Base-by-base conservation (phyloP, 176 grass and related monocot genomes). In the Hyparrhenia diplandra region DNA sequence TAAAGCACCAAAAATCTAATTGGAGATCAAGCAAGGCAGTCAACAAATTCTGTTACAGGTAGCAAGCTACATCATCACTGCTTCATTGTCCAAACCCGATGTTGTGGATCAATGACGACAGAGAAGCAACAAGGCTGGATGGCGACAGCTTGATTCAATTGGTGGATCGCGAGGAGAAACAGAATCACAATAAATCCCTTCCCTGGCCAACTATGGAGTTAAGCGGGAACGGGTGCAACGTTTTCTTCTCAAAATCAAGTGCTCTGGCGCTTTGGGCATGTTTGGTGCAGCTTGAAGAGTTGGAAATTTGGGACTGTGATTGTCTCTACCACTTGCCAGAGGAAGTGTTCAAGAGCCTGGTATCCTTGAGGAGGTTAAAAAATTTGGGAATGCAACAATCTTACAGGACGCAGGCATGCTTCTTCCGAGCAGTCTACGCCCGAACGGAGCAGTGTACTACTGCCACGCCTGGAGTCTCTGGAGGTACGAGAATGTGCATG, bases 401-500 rank as follows among this genome's bases (percentile, higher is more conserved):
- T 51, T 2, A 51, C 47, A 6, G 47, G 47, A 51, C 17, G 1
- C 17, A 51, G 17, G 31, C 31, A 32, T 4, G 35, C 35, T 36
- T 36, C 35, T 36, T 36, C 35, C 5, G 35, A 36, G 35, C 35
- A 39, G 37, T 39, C 37, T 39, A 39, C 37, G 37, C 37, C 37
- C 7, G 37, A 39, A 39, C 37, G 37, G 5, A 8, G 37, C 7
- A 39, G 37, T 39, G 37, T 39, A 39, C 7, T 39, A 39, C 37
- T 39, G 37, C 37, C 37, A 39, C 7, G 37, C 37, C 37, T 39
- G 37, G 37, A 46, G 43, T 46, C 43, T 46, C 43, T 14, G 11
- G 2, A 0, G 4, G 16, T 46, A 16, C 1, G 0, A 4, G 0
- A 1, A 16, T 46, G 43, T 46, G 3, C 0, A 5, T 4, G 43